Evolutionary conservation across 257 asterid species (phyloP), one percentile per base, ranked within the genome.

Genomic region (Fraxinus cuspidata): DNA sequence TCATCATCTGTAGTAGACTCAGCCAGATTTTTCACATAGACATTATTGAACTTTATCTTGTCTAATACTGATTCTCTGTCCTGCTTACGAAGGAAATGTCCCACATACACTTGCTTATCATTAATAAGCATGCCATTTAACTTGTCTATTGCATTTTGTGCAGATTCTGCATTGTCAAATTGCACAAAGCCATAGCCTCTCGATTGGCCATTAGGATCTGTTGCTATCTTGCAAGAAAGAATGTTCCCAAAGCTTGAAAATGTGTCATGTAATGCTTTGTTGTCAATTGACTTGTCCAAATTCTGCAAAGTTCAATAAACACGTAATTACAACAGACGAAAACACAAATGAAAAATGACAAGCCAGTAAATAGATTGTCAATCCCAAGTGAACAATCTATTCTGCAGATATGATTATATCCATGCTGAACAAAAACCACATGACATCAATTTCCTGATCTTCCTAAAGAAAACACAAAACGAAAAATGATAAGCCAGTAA

Each of bases 1-100:
- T 72, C 75, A 23, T 72, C 75, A 13, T 72, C 75, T 6, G 64
- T 72, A 23, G 75, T 44, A 40, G 75, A 44, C 38, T 72, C 75
- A 0, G 75, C 4, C 10, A 72, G 19, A 13, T 72, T 72, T 27
- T 72, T 72, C 25, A 72, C 75, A 11, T 12, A 72, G 37, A 44
- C 40, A 42, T 72, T 72, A 53, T 42, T 72, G 25, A 72, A 72
- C 75, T 42, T 72, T 0, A 65, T 42, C 23, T 44, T 44, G 25
- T 19, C 65, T 12, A 6, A 19, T 12, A 42, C 64, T 2, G 63
- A 40, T 5, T 31, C 34, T 3, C 34, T 31, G 5, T 31, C 34
- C 34, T 31, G 34, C 34, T 31, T 31, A 31, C 34, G 34, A 31
- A 31, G 34, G 34, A 31, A 31, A 31, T 31, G 34, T 31, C 34